Evolutionary conservation across 169 alveolate species (phyloP).

Genomic region (Prorocentrum cordatum): DNA sequence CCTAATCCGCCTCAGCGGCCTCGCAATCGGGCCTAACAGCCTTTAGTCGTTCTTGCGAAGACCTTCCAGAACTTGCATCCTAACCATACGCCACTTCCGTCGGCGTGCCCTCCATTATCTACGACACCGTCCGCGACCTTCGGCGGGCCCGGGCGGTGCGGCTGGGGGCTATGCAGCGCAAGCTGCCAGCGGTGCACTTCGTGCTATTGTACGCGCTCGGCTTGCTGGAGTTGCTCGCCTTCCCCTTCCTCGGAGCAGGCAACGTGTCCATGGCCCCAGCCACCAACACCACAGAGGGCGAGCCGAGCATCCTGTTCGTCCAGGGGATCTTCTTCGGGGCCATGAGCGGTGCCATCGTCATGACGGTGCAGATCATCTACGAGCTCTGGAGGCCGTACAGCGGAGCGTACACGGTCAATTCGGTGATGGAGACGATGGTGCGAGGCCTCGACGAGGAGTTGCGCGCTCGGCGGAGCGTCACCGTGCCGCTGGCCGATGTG

Average conservation of each 20-base stretch:
- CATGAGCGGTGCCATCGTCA: constrained; percentile 47
- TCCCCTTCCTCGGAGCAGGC: constrained; percentile 62
- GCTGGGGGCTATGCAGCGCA: not conserved
- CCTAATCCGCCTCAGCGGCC: too few species aligned
- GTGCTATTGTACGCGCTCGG: constrained; percentile 22
- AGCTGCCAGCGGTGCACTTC: constrained; percentile 63
- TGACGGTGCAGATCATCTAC: constrained; percentile 50
- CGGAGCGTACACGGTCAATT: constrained; percentile 45
- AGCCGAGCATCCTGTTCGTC: constrained; percentile 18
- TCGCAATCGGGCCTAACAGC: too few species aligned
- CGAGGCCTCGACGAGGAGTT: constrained; percentile 9
- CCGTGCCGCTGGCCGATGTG: too few species aligned
- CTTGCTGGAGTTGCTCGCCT: constrained; percentile 22
- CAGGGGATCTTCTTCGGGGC: constrained; percentile 61
- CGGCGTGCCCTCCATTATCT: constrained; percentile 53
- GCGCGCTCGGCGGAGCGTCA: too few species aligned
- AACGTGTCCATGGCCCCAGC: constrained; percentile 27
- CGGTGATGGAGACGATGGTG: constrained; percentile 15
- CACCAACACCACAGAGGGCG: not conserved
- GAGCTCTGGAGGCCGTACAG: constrained; percentile 54
- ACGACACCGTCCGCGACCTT: constrained; percentile 51
- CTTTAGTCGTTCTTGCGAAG: not conserved
- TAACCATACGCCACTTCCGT: not conserved
- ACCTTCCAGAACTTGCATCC: not conserved
- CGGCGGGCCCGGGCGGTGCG: not conserved